Conservation (phyloP, 73 alveolate species). For the Stentor roeselii region DNA sequence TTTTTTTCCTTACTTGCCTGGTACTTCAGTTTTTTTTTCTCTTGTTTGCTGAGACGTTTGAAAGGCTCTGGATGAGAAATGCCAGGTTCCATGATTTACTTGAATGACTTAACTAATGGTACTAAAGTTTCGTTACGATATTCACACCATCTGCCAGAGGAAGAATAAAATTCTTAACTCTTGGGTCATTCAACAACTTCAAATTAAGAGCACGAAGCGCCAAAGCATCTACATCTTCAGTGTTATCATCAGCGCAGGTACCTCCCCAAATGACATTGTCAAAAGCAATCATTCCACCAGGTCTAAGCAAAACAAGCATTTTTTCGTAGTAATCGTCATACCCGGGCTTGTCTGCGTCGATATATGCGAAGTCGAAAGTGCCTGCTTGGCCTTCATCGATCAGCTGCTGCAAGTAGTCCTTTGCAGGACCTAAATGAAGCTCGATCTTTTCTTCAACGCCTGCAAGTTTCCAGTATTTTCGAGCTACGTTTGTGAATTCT, state of each 20-base stretch:
- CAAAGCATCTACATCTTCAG: conserved; percentile 16
- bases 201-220: background rate
- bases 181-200: background rate
- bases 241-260: conserved; percentile 33
- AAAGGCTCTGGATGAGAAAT: too few species aligned
- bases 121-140: background rate
- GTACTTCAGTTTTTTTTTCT: conserved; percentile 11
- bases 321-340: conserved; percentile 49
- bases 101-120: too few species aligned
- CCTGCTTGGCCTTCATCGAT: conserved; percentile 32
- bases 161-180: background rate
- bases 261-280: conserved; percentile 59
- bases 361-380: conserved; percentile 54
- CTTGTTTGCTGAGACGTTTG: conserved; percentile 9
- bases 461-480: conserved; percentile 46
- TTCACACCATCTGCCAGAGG: background rate
- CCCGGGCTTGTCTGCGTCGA: conserved; percentile 61
- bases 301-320: conserved; percentile 29
- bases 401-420: conserved; percentile 29
- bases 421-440: conserved; percentile 38
- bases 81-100: too few species aligned
- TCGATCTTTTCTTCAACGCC: conserved; percentile 50
- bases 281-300: conserved; percentile 51
- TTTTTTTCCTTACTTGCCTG: background rate
- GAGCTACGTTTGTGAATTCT: conserved; percentile 43